Percentiles rank a stretch among this genome's conserved stretches.
Evolutionary conservation across 176 grass and related monocot species (phyloP).

Genomic region (Ensete ventricosum): DNA sequence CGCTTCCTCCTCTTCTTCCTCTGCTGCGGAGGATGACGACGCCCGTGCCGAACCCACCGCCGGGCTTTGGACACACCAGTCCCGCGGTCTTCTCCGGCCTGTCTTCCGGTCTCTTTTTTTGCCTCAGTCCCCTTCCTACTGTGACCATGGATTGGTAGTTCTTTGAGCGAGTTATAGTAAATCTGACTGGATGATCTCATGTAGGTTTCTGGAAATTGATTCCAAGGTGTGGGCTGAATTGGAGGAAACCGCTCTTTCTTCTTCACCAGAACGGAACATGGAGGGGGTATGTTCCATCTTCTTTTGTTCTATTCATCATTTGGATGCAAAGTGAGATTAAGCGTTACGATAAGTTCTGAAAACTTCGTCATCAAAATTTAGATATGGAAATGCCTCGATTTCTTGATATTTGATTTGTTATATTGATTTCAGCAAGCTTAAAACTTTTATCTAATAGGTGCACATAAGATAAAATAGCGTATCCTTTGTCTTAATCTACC

Average conservation of each 20-base stretch:
- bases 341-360: background rate
- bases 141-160: background rate
- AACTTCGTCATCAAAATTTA: background rate
- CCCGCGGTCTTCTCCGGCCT: background rate
- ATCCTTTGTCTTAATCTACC: too few relatives aligned
- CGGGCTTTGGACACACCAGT: constrained; percentile 5
- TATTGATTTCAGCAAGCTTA: too few relatives aligned
- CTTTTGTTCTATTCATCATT: background rate
- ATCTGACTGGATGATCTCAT: background rate
- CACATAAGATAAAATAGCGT: too few relatives aligned
- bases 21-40: too few relatives aligned
- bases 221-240: background rate
- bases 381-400: too few relatives aligned
- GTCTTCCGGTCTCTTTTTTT: constrained; percentile 1
- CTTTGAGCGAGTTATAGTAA: background rate
- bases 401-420: too few relatives aligned
- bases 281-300: background rate
- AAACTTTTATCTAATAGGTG: too few relatives aligned
- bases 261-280: background rate
- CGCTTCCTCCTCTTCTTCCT: background rate
- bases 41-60: background rate
- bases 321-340: background rate
- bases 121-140: background rate
- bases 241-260: background rate
- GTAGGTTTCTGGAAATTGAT: constrained; percentile 10